These are phyloP conservation scores for Arthrobotrys entomopaga DNA, from an alignment of 2,329 filamentous ascomycete genomes.

Conservation along the genomic window DNA sequence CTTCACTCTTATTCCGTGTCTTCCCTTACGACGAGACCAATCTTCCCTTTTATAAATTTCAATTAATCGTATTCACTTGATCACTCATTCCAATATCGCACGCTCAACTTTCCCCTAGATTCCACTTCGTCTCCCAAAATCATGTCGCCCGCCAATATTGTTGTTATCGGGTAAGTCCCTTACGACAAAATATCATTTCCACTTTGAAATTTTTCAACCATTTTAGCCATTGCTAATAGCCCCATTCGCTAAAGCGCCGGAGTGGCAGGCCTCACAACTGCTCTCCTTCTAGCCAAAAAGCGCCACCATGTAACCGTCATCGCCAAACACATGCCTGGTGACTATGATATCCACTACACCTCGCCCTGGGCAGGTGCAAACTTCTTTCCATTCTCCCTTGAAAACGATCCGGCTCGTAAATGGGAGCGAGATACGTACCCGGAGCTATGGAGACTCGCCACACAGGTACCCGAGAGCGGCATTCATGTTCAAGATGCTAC, in stretches of 20 bases:
- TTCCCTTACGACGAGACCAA: not conserved
- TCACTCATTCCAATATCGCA: not conserved
- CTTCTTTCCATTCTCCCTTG: conserved; percentile 66
- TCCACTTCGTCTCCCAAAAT: conserved; percentile 14
- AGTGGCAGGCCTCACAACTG: conserved; percentile 74
- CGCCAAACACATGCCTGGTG: conserved; percentile 91
- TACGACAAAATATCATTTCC: not conserved
- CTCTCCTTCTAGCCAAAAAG: conserved; percentile 70
- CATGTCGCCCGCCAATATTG: conserved; percentile 61
- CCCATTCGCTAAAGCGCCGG: conserved; percentile 67
- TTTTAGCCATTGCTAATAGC: not conserved
- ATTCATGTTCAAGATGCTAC: conserved; percentile 77
- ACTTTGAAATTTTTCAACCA: not conserved
- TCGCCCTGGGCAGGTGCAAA: conserved; percentile 91
- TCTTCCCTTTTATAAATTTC: not conserved
- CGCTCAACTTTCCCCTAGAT: not conserved
- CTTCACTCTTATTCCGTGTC: not conserved
- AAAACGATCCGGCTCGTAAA: conserved; percentile 29
- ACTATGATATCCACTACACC: conserved; percentile 90
- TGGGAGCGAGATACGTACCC: conserved; percentile 67
- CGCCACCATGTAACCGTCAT: conserved; percentile 74
- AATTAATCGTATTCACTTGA: not conserved
- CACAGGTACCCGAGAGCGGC: conserved; percentile 78
- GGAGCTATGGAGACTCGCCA: conserved; percentile 70
- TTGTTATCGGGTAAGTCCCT: conserved; percentile 65